Conservation (phyloP, 1,139 yeast genomes). For the Yamadazyma kanchanaburiensis region DNA sequence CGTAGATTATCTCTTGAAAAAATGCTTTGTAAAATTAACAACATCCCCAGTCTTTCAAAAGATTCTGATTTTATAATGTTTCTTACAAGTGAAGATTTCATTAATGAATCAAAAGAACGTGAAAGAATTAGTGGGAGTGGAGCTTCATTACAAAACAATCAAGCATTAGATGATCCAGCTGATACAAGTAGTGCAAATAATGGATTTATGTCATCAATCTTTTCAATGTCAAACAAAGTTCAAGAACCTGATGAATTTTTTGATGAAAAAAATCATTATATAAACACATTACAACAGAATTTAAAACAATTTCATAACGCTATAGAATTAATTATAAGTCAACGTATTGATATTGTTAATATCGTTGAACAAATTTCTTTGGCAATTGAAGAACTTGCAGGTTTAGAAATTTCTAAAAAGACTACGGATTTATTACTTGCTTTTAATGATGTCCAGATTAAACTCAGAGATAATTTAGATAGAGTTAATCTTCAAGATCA, state of each 20-base stretch:
- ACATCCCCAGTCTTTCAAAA: constrained; percentile 51
- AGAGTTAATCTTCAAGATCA: constrained; percentile 84
- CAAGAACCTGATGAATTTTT: constrained; percentile 81
- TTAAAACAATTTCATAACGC: constrained; percentile 68
- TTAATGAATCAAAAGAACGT: constrained; percentile 60
- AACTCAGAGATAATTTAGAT: constrained; percentile 72
- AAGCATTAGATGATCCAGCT: constrained; percentile 33
- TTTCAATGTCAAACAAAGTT: constrained; percentile 57
- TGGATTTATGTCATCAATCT: constrained; percentile 64
- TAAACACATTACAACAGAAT: constrained; percentile 73
- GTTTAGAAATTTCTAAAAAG: constrained; percentile 69
- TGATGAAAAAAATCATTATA: constrained; percentile 60
- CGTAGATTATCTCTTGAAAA: constrained; percentile 83
- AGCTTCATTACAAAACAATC: constrained; percentile 45
- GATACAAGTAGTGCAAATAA: constrained; percentile 29
- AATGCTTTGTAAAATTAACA: constrained; percentile 73
- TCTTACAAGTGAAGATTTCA: constrained; percentile 69
- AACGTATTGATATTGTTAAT: constrained; percentile 67
- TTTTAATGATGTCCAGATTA: constrained; percentile 69
- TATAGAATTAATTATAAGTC: constrained; percentile 70
- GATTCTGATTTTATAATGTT: constrained; percentile 81
- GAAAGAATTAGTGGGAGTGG: constrained; percentile 55
- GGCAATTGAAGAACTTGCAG: constrained; percentile 69
- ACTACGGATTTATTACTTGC: constrained; percentile 52
- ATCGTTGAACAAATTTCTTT: constrained; percentile 45